Evolutionary conservation across 2,329 filamentous ascomycete genomes (phyloP).

Genomic region (Curvularia spicifera): DNA sequence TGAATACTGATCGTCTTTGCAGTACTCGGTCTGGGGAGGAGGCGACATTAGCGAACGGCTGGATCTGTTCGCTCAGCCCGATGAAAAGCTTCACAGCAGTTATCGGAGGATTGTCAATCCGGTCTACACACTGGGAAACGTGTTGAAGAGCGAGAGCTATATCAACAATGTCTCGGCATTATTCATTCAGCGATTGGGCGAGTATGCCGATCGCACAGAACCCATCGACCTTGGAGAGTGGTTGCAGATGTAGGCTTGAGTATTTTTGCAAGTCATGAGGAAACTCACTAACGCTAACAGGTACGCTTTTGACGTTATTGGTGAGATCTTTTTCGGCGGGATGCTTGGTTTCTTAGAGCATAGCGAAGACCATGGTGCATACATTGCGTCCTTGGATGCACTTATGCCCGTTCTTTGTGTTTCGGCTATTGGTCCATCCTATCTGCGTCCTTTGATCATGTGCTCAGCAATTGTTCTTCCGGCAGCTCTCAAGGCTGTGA

Average conservation of each 20-base stretch:
- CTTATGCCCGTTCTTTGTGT: slow-evolving; percentile 38
- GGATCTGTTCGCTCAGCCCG: slow-evolving; percentile 21
- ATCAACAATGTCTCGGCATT: slow-evolving; percentile 21
- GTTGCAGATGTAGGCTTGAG: slow-evolving; percentile 40
- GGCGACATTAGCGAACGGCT: slow-evolving; percentile 11
- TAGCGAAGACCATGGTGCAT: slow-evolving; percentile 24
- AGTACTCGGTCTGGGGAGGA: slow-evolving; percentile 21
- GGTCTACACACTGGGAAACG: slow-evolving; percentile 22
- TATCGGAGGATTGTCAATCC: slow-evolving; percentile 18
- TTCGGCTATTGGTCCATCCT: slow-evolving; percentile 15
- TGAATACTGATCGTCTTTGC: neutral
- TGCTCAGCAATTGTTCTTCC: slow-evolving; percentile 18
- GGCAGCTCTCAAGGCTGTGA: slow-evolving; percentile 29
- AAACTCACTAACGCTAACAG: slow-evolving; percentile 2
- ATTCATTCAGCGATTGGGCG: slow-evolving; percentile 23
- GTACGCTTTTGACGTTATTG: slow-evolving; percentile 33
- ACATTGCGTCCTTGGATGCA: slow-evolving; percentile 39
- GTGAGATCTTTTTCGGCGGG: slow-evolving; percentile 23
- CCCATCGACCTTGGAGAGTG: slow-evolving; percentile 26
- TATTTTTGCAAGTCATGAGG: neutral
- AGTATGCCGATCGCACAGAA: slow-evolving; percentile 20
- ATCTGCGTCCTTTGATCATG: slow-evolving; percentile 18
- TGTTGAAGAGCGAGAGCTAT: slow-evolving; percentile 24
- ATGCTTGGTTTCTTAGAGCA: slow-evolving; percentile 28
- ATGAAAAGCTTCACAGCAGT: slow-evolving; percentile 20